Evolutionary conservation across 2,329 filamentous ascomycete species (phyloP), one percentile per base, ranked within the genome.

Genomic region (Pseudopyrenochaeta lycopersici): DNA sequence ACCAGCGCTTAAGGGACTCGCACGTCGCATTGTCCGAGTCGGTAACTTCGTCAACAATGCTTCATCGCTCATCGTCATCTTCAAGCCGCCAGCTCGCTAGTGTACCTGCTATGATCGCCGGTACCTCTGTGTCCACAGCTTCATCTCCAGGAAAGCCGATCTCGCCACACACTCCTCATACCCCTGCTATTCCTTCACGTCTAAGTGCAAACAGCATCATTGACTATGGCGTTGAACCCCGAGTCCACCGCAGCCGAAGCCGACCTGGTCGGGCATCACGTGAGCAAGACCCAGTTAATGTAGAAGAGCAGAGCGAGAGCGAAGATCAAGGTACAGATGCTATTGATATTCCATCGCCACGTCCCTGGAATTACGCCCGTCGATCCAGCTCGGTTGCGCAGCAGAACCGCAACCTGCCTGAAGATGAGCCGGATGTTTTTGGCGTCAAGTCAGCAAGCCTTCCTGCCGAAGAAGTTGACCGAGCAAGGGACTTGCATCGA

Each of bases 171-270:
- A 97, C 91, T 0, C 92, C 93, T 1, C 93, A 98, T 69, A 96
- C 92, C 0, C 95, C 95, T 3, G 92, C 93, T 10, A 92, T 98
- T 23, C 94, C 94, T 17, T 97, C 93, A 7, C 86, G 95, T n/a
- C 80, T 99, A 18, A 96, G 92, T 70, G 92, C 95, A 58, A 93
- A 96, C 69, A 95, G 91, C 46, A 91, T 95, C 55, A 87, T 88
- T 38, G 89, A 91, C 60, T 90, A 92, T 67, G 23, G 23, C 9
- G 23, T 27, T 27, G 76, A 79, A 45, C 66, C 69, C 14, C 69
- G 60, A 46, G 77, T 71, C 67, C 40, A 55, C 20, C 66, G 70
- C 32, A 74, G 70, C 46, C 67, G 71, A 18, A 69, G 64, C 35
- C 55, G 65, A n/a, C 49, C 64, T 42, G 52, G 77, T 72, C 48